Conservation (phyloP, 352 stramenopile species). For the Phytophthora colocasiae region DNA sequence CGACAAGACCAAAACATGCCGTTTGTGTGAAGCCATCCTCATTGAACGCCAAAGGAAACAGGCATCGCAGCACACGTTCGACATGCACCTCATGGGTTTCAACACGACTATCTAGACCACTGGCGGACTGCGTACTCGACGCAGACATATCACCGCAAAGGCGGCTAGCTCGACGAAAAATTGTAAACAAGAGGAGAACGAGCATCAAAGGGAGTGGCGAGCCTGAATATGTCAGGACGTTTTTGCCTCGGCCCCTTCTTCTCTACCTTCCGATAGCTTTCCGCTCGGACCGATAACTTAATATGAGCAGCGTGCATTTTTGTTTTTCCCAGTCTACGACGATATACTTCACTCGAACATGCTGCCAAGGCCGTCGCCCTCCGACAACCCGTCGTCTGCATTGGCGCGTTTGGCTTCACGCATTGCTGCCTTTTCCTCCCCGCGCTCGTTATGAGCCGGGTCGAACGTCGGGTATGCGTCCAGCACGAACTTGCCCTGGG, state of each 20-base stretch:
- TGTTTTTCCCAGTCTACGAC: conserved; percentile 11
- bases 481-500: conserved; percentile 82
- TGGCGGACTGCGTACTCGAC: conserved; percentile 23
- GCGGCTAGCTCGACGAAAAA: conserved; percentile 29
- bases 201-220: conserved; percentile 30
- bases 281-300: conserved; percentile 41
- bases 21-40: conserved; percentile 67
- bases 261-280: conserved; percentile 30
- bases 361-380: conserved; percentile 46
- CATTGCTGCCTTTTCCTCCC: conserved; percentile 49
- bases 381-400: conserved; percentile 50
- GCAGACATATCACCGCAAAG: conserved; percentile 31
- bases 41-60: conserved; percentile 65
- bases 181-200: conserved; percentile 32
- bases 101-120: conserved; percentile 35
- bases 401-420: conserved; percentile 56
- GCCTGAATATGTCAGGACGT: conserved; percentile 16
- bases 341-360: conserved; percentile 49
- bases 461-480: conserved; percentile 66
- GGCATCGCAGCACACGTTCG: conserved; percentile 55
- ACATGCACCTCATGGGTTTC: conserved; percentile 68
- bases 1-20: conserved; percentile 67
- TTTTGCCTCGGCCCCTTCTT: conserved; percentile 31
- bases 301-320: conserved; percentile 41
- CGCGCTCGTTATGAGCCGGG: conserved; percentile 33